Conservation (phyloP, 192 early-diverging fungal genomes). For the Coemansia sp. region DNA sequence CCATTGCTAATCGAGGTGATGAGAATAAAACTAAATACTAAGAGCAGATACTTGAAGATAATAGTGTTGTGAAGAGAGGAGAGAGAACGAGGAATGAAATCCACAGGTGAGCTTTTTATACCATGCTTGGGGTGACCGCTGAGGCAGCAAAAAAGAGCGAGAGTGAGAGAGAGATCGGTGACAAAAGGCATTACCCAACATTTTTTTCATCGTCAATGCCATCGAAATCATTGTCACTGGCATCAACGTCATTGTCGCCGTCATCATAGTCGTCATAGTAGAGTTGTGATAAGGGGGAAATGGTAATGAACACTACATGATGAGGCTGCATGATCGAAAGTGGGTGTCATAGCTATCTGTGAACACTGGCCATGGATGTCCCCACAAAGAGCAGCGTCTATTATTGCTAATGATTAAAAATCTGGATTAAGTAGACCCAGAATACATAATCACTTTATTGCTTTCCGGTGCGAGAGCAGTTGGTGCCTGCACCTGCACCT, state of each 20-base stretch:
- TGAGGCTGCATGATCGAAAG: no score
- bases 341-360: neutral
- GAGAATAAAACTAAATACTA: neutral
- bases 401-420: neutral
- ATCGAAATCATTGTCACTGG: no score
- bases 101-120: neutral
- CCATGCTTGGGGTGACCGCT: neutral
- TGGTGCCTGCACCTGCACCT: neutral
- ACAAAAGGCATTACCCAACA: no score
- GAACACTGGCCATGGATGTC: neutral
- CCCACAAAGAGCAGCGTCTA: neutral
- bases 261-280: no score
- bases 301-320: no score
- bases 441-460: slow-evolving; percentile 10
- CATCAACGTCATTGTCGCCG: no score
- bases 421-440: neutral
- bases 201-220: no score
- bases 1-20: neutral
- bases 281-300: no score
- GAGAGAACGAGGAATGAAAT: neutral
- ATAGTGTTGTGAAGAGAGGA: neutral
- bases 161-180: no score
- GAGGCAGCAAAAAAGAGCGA: no score
- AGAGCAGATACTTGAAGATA: neutral
- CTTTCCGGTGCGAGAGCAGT: slow-evolving; percentile 31